Evolutionary conservation across 306 rosid genomes (phyloP), one percentile per base, ranked within the genome.

Genomic region (Glycine tomentella): DNA sequence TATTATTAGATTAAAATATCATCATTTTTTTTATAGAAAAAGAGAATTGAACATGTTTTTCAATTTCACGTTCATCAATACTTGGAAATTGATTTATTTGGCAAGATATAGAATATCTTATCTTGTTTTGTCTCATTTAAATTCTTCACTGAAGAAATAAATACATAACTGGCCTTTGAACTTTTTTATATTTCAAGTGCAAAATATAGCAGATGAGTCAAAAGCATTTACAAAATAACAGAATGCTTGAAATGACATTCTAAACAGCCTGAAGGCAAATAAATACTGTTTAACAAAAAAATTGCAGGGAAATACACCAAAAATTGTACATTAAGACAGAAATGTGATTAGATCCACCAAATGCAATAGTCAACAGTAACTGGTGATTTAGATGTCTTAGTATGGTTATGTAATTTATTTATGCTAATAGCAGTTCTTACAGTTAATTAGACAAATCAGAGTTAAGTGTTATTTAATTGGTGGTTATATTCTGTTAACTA

Each of bases 371-470:
- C 38, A 46, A 34, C 44, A 31, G 2, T 56, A 10, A 79, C 61
- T 15, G n/a, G 44, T 31, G 20, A 31, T 55, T 56, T 44, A 42
- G 8, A 70, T 33, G 44, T 58, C 36, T 51, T 15, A 25, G 79
- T 40, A 9, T 52, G 50, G 6, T 25, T 75, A 25, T 3, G 36
- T 13, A 65, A 55, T 62, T 64, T 53, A 67, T 45, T 62, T 14
- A 10, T 20, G 40, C 48, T 52, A 67, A 44, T 42, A 52, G 49
- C 46, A 67, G 16, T 75, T 76, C 66, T 52, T 1, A 58, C 69
- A 69, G 73, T 38, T 77, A 46, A 66, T 59, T 45, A 71, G 58
- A 59, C 75, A 64, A 72, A 38, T 20, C 52, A 40, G 0, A 81
- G 38, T 75, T 49, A 75, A 16, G 34, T 59, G 34, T 82, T 25